Base-by-base conservation (phyloP, 2,329 filamentous ascomycete genomes). In the Penicillium rolfsii region DNA sequence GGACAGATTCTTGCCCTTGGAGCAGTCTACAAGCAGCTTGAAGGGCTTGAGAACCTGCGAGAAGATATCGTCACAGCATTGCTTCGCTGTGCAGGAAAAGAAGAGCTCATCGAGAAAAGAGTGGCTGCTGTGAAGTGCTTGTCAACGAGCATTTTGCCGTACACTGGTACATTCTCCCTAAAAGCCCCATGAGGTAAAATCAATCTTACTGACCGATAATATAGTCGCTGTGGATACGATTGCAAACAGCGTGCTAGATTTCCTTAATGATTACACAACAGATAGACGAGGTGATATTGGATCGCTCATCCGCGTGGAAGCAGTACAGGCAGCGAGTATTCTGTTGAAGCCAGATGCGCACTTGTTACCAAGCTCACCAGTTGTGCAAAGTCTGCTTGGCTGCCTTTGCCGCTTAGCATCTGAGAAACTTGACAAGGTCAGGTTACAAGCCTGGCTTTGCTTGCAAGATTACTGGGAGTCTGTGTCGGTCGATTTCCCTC, bases 371-470 rank as follows among this genome's bases (percentile, higher is more conserved):
- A 65, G 59, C 28, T 60, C 67, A 26, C 19, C 61, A 43, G 62
- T 67, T 24, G 55, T 72, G 4, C 66, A 74, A 52, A 60, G 67
- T 9, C 58, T 80, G 2, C 63, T 77, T n/a, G 70, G 70, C 16
- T 78, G 80, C 50, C 72, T 86, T 3, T 80, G 91, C 35, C 85
- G 93, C 1, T 82, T 98, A 14, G 88, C 92, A 2, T 86, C 91
- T 0, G 95, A 99, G 76, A 97, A 96, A 73, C 83, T 98, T 1
- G 94, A 98, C 74, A 90, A 91, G 64, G 89, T 98, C 19, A 87
- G 95, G 26, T 80, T 85, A 43, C 74, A 79, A 63, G 80, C 80
- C 38, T 82, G 80, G 78, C 72, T 70, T 41, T 80, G 77, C 66
- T 62, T 83, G 14, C 75, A 79, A 61, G 58, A 53, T 0, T 77